phyloP scores from a whole-genome alignment of 495 filamentous ascomycete species.

The Neurospora sp. region DNA sequence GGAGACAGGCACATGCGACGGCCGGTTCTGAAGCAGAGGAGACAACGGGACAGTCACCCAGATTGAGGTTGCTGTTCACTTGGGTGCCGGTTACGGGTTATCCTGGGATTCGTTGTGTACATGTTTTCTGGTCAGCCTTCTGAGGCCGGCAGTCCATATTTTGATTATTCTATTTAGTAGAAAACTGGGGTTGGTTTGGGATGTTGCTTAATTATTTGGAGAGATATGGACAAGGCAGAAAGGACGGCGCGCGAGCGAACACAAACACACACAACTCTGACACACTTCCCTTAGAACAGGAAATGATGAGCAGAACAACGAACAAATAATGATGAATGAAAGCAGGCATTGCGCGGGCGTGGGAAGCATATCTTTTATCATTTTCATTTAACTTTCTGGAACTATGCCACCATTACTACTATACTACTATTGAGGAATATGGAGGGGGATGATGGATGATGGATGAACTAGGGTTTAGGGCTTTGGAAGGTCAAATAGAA shows the following conservation, averaged over 20 bases:
- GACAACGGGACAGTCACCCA: neutral
- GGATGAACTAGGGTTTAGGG: neutral
- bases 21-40: neutral
- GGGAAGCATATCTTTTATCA: neutral
- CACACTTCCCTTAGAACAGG: neutral
- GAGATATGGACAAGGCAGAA: neutral
- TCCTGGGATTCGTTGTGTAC: neutral
- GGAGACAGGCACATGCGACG: neutral
- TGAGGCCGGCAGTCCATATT: neutral
- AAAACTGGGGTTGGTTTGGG: neutral
- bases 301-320: neutral
- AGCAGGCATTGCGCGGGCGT: neutral
- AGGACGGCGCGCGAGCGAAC: neutral
- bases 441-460: neutral
- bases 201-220: neutral
- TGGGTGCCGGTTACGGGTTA: neutral
- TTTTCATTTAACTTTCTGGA: neutral
- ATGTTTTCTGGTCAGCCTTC: neutral
- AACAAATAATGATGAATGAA: neutral
- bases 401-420: neutral
- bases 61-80: neutral
- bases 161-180: neutral
- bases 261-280: neutral
- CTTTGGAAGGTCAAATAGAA: neutral
- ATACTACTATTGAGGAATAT: neutral